Base-by-base conservation (phyloP, 148 eudicot species). In the Cornus controversa region DNA sequence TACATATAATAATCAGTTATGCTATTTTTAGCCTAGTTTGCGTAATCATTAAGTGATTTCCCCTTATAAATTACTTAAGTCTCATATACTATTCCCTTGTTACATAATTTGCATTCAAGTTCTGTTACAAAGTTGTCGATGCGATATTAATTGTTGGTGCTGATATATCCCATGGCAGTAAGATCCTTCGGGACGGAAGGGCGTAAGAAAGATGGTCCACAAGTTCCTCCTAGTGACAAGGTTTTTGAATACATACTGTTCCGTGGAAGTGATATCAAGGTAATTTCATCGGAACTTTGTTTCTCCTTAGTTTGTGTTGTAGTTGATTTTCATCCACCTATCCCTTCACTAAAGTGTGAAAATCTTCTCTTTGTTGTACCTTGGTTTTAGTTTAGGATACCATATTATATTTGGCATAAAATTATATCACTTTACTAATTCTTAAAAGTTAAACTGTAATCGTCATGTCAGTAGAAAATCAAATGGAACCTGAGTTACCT, bases 101-200 rank as follows among this genome's bases (percentile, higher is more conserved):
- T 50, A 8, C 27, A 26, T 26, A 16, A 45, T 6, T 28, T 22
- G 16, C 58, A 28, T 11, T 50, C 8, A 60, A 31, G 24, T 34
- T 23, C 54, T 36, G 8, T 25, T 40, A 40, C 23, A 67, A 75
- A 36, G 40, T 25, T 26, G 9, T 74, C 1, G 69, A 50, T 73
- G 54, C 42, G 36, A 40, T 40, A 36, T 26, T 67, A 67, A 76
- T 50, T 76, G 27, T 50, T 53, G 20, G 26, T 7, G 7, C 66
- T 58, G 79, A 69, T 66, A 5, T 62, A 42, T 73, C 22, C 69
- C 5, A 27, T 82, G 67, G 81, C 90, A 94, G 98, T 92, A 68
- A 86, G 94, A 86, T 91, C 96, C 23, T 92, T 91, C 81, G 98
- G 98, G 60, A 90, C 94, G 4, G 98, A 94, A 91, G 98, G 98